A percentile compares a stretch with the other conserved stretches of the same genome.
Conservation (phyloP, 2,329 filamentous ascomycete species). For the Aspergillus aculeatinus region DNA sequence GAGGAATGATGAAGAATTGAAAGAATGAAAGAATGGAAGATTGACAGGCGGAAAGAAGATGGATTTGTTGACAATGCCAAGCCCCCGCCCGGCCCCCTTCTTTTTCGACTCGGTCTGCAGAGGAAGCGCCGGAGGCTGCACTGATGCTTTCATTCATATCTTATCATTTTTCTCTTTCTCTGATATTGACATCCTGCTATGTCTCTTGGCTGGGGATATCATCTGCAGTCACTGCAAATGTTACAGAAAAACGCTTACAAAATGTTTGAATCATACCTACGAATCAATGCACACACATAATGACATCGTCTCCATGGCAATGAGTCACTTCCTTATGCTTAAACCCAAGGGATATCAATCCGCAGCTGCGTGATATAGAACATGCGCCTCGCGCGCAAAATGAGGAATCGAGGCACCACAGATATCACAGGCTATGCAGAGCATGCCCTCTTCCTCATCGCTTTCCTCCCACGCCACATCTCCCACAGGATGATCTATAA, state of each 20-base stretch:
- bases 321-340: background rate
- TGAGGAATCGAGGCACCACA: constrained; percentile 50
- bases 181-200: too few relatives aligned
- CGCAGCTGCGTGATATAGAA: constrained; percentile 44
- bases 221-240: too few relatives aligned
- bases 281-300: background rate
- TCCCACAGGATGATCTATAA: constrained; percentile 7
- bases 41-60: background rate
- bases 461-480: constrained; percentile 36
- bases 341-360: background rate
- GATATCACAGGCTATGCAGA: constrained; percentile 37
- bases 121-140: too few relatives aligned
- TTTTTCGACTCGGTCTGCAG: background rate
- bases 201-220: too few relatives aligned
- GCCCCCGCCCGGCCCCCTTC: background rate
- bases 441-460: constrained; percentile 31
- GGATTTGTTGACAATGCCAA: background rate
- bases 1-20: background rate
- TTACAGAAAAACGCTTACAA: too few relatives aligned
- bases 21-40: background rate
- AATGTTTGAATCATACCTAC: background rate
- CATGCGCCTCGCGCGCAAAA: constrained; percentile 53
- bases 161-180: too few relatives aligned
- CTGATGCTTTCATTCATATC: too few relatives aligned
- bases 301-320: background rate